Conservation (phyloP, 257 asterid species). For the Mentha longifolia region DNA sequence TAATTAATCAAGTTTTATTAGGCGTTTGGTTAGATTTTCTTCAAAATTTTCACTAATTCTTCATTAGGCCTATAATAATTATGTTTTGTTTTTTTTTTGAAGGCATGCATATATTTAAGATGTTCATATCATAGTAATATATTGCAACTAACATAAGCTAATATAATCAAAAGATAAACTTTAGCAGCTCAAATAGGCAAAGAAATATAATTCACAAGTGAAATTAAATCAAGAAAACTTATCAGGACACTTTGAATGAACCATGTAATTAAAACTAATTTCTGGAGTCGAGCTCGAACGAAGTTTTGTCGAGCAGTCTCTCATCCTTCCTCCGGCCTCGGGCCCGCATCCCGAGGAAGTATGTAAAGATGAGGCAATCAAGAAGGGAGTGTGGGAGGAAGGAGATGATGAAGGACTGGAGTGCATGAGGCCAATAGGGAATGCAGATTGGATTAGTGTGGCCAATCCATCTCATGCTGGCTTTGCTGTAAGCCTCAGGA, state of each 20-base stretch:
- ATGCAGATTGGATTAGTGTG: slow-evolving; percentile 32
- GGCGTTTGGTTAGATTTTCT: neutral
- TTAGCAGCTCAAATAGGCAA: no score
- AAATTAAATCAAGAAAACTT: neutral
- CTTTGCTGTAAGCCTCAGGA: slow-evolving; percentile 40
- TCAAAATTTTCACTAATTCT: no score
- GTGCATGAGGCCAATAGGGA: slow-evolving; percentile 51
- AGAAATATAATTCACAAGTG: no score
- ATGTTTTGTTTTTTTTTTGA: no score
- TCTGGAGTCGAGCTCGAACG: neutral
- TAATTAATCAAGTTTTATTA: no score
- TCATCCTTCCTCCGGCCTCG: slow-evolving; percentile 29
- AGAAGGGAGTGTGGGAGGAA: slow-evolving; percentile 1
- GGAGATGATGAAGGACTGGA: no score
- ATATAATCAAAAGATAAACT: no score
- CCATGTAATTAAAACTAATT: neutral
- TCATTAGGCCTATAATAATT: no score
- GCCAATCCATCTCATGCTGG: slow-evolving; percentile 43
- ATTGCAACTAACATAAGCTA: neutral
- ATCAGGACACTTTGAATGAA: neutral
- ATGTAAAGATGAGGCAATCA: slow-evolving; percentile 22
- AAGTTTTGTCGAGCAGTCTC: neutral
- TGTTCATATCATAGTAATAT: neutral
- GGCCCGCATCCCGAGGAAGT: slow-evolving; percentile 32
- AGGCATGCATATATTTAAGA: no score